Conservation (phyloP, 768 basidiomycete species). For the Lyophyllum decastes region DNA sequence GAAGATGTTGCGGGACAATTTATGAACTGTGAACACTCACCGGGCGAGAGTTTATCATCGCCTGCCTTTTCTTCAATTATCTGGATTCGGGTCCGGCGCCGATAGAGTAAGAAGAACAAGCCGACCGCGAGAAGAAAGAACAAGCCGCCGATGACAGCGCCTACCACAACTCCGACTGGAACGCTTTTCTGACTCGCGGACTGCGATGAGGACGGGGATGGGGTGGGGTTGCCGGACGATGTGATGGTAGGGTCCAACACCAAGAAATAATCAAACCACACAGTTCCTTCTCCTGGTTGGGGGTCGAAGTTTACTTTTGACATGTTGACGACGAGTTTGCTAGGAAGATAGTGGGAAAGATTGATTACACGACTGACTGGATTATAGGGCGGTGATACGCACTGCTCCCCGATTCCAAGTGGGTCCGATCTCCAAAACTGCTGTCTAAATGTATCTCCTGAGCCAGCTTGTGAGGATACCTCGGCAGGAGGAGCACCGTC, state of each 20-base stretch:
- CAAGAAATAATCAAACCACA: constrained; percentile 45
- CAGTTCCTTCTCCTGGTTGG: constrained; percentile 34
- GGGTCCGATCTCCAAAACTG: constrained; percentile 36
- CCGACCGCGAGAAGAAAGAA: constrained; percentile 17
- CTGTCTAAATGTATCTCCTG: constrained; percentile 29
- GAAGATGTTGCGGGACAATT: neutral
- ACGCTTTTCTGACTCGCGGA: constrained; percentile 2
- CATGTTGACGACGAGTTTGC: constrained; percentile 36
- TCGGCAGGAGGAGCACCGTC: constrained; percentile 27
- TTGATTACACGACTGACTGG: neutral
- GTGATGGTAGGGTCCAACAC: constrained; percentile 26
- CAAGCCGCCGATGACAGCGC: constrained; percentile 29
- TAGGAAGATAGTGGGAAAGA: constrained; percentile 13
- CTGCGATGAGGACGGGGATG: constrained; percentile 8
- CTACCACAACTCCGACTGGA: constrained; percentile 28
- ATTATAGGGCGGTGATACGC: constrained; percentile 11
- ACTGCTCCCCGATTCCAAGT: constrained; percentile 31
- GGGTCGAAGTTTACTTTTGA: constrained; percentile 26
- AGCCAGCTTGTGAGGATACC: constrained; percentile 26
- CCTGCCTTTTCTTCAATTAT: neutral
- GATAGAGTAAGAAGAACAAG: constrained; percentile 21
- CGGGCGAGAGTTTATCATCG: neutral
- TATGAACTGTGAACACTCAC: neutral
- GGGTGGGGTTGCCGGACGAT: constrained; percentile 4
- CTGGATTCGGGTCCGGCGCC: constrained; percentile 16